Evolutionary conservation across 1,284 basidiomycete genomes (phyloP).

Genomic region (Ceratobasidium sp.): DNA sequence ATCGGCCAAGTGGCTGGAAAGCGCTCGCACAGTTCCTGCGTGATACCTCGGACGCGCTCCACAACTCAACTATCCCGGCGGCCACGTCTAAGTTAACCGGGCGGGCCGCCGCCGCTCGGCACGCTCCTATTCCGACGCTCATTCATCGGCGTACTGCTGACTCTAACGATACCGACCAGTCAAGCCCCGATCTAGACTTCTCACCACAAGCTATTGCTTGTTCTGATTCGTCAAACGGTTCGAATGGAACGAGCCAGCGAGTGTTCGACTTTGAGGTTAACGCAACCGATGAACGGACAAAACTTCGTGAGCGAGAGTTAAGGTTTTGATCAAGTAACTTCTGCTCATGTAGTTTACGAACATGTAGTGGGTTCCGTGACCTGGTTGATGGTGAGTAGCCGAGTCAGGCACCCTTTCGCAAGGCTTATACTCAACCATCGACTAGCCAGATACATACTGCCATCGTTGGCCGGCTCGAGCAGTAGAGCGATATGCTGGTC

Average conservation of each 20-base stretch:
- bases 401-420: background rate
- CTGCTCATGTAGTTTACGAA: background rate
- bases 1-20: constrained; percentile 32
- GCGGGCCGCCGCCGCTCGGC: background rate
- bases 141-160: background rate
- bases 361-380: constrained; percentile 3
- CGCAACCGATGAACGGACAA: background rate
- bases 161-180: background rate
- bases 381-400: background rate
- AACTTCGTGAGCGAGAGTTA: background rate
- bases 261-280: constrained; percentile 24
- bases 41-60: background rate
- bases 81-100: background rate
- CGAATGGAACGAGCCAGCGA: constrained; percentile 4
- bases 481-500: constrained; percentile 37
- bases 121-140: background rate
- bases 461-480: constrained; percentile 36
- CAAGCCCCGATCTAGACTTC: background rate
- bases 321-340: background rate
- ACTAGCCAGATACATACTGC: constrained; percentile 1
- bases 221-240: constrained; percentile 40
- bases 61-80: background rate
- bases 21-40: constrained; percentile 15
- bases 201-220: constrained; percentile 38
- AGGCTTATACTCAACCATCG: background rate